Evolutionary conservation across 768 basidiomycete species (phyloP).

Genomic region (Nevesoporus exiguus): DNA sequence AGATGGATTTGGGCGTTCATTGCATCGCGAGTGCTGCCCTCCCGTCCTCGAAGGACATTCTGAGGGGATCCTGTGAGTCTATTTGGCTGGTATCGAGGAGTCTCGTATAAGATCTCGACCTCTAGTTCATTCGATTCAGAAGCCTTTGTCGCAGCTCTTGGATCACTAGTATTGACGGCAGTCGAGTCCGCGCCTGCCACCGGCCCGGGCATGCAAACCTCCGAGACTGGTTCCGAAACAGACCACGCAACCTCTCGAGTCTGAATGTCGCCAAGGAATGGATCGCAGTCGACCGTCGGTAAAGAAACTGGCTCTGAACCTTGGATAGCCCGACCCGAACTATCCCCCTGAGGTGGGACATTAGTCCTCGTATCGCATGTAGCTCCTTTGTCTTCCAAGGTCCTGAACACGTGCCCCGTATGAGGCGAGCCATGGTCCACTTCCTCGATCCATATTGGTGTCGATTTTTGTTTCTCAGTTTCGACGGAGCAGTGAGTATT

Average conservation of each 20-base stretch:
- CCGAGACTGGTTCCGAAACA: background rate
- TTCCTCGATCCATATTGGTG: background rate
- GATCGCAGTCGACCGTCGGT: background rate
- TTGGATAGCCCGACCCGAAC: background rate
- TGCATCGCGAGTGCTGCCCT: background rate
- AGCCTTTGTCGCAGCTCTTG: background rate
- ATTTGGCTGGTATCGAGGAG: background rate
- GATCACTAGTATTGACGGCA: background rate
- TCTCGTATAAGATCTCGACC: background rate
- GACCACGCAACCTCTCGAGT: background rate
- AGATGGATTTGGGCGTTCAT: background rate
- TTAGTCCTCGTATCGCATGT: background rate
- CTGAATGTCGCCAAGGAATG: background rate
- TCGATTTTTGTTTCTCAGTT: background rate
- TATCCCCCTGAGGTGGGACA: background rate
- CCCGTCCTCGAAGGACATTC: background rate
- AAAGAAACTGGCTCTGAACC: background rate
- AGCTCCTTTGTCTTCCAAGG: background rate
- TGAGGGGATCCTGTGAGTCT: background rate
- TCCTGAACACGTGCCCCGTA: background rate
- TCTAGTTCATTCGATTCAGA: background rate
- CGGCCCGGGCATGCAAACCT: background rate
- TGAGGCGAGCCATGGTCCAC: background rate
- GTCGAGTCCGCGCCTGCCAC: too few species aligned
- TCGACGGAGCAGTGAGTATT: background rate